phyloP scores from a whole-genome alignment of 306 rosid genomes.

The Sicyos edulis region DNA sequence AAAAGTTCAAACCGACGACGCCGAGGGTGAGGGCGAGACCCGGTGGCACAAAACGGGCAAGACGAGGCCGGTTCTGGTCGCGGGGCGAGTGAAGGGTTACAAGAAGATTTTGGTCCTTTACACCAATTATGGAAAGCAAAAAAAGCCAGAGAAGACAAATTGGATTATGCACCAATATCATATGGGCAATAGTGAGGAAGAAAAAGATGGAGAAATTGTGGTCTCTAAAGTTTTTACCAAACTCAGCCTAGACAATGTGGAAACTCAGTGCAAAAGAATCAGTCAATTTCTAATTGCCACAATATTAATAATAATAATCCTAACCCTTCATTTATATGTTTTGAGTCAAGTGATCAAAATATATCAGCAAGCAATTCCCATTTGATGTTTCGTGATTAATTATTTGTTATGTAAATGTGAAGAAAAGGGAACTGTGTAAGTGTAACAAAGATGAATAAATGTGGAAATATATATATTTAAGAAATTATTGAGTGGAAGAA shows the following conservation, averaged over 20 bases:
- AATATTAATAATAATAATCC: constrained; percentile 3
- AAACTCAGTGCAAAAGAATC: not conserved
- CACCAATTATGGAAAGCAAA: constrained; percentile 68
- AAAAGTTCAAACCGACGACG: not conserved
- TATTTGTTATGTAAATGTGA: not conserved
- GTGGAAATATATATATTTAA: too few species aligned
- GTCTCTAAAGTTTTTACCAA: constrained; percentile 72
- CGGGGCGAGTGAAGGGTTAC: constrained; percentile 43
- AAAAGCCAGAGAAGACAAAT: constrained; percentile 70
- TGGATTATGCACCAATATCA: constrained; percentile 45
- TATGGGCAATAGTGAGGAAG: constrained; percentile 50
- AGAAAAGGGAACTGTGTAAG: too few species aligned
- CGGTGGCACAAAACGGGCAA: constrained; percentile 20
- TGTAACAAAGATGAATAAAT: too few species aligned
- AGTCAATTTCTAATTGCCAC: not conserved
- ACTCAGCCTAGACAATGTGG: constrained; percentile 75
- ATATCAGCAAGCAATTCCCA: constrained; percentile 29
- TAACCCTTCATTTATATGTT: constrained; percentile 37
- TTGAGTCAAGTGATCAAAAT: constrained; percentile 50
- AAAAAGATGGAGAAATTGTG: constrained; percentile 68
- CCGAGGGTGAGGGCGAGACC: constrained; percentile 8
- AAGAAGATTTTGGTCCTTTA: constrained; percentile 67
- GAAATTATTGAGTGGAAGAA: too few species aligned
- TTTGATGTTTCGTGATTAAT: not conserved
- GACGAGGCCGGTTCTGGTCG: constrained; percentile 6